These are phyloP conservation scores for Ustilago sp. DNA, from an alignment of 1,284 basidiomycete species.

Conservation along the genomic window DNA sequence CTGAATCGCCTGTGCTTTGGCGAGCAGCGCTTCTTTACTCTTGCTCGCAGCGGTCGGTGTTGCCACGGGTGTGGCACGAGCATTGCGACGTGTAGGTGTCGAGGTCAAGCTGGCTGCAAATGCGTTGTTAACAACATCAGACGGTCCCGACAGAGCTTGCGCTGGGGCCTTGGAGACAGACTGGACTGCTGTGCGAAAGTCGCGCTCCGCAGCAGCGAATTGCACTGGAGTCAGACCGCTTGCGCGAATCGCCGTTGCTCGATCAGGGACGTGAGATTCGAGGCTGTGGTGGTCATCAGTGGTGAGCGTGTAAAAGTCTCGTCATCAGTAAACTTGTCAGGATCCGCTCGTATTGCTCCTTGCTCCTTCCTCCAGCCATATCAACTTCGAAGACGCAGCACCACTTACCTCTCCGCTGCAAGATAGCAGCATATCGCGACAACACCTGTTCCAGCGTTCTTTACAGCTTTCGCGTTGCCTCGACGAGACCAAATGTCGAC, in stretches of 20 bases:
- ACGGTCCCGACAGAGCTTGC: slow-evolving; percentile 35
- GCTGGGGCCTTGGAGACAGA: slow-evolving; percentile 30
- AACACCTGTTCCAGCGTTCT: slow-evolving; percentile 46
- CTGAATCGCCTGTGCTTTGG: slow-evolving; percentile 50
- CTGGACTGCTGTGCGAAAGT: slow-evolving; percentile 44
- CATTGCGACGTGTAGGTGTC: slow-evolving; percentile 6
- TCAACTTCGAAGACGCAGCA: not conserved
- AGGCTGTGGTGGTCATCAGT: slow-evolving; percentile 14
- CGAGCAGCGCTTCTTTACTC: slow-evolving; percentile 41
- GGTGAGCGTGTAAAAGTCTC: not conserved
- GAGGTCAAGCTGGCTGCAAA: slow-evolving; percentile 26
- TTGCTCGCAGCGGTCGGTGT: slow-evolving; percentile 16
- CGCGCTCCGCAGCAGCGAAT: slow-evolving; percentile 43
- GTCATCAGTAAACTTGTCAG: not conserved
- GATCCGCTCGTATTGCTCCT: too few relatives aligned
- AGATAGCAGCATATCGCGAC: slow-evolving; percentile 51
- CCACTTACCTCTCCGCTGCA: slow-evolving; percentile 46
- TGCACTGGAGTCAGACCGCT: slow-evolving; percentile 43
- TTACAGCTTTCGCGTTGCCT: slow-evolving; percentile 50
- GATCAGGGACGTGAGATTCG: slow-evolving; percentile 27
- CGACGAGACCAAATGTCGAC: slow-evolving; percentile 51
- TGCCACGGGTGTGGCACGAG: slow-evolving; percentile 18
- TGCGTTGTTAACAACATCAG: slow-evolving; percentile 24
- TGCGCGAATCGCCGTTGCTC: slow-evolving; percentile 33
- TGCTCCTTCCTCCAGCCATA: too few relatives aligned